A percentile compares a stretch with the other conserved stretches of the same genome.
Evolutionary conservation across 1,139 yeast species (phyloP).

Genomic region (Hanseniaspora sp.): DNA sequence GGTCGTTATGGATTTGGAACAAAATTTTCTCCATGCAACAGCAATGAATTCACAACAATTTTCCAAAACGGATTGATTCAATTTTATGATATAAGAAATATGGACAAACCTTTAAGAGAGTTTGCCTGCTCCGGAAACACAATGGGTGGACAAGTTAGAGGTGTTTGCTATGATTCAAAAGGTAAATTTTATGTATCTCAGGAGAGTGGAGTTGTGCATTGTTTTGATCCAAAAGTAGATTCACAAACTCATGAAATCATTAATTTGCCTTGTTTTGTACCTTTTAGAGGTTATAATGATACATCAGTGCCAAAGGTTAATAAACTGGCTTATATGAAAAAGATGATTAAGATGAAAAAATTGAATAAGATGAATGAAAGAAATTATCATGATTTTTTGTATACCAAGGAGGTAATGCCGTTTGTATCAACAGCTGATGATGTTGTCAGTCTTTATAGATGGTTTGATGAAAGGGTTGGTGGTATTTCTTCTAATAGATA

Average conservation of each 20-base stretch:
- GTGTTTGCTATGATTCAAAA: constrained; percentile 16
- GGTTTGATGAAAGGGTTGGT: background rate
- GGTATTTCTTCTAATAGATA: background rate
- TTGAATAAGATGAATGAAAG: background rate
- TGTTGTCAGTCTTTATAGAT: background rate
- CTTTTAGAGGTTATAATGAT: background rate
- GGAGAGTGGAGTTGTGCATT: constrained; percentile 49
- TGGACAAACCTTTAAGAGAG: constrained; percentile 41
- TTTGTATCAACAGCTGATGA: background rate
- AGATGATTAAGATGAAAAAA: no score
- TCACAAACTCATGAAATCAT: background rate
- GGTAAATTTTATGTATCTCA: constrained; percentile 20
- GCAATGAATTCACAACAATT: constrained; percentile 61
- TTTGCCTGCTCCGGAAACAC: constrained; percentile 48
- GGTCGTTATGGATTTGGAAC: constrained; percentile 4
- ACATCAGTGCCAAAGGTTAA: background rate
- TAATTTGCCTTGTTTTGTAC: background rate
- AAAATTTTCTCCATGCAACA: constrained; percentile 25
- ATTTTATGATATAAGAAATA: constrained; percentile 63
- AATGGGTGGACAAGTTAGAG: constrained; percentile 42
- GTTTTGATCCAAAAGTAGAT: background rate
- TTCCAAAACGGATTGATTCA: constrained; percentile 78
- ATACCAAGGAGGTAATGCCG: background rate
- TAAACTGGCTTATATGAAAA: no score
- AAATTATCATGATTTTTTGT: background rate